These are phyloP conservation scores for Hypericum androsaemum DNA, from an alignment of 345 rosid genomes.

Conservation along the genomic window DNA sequence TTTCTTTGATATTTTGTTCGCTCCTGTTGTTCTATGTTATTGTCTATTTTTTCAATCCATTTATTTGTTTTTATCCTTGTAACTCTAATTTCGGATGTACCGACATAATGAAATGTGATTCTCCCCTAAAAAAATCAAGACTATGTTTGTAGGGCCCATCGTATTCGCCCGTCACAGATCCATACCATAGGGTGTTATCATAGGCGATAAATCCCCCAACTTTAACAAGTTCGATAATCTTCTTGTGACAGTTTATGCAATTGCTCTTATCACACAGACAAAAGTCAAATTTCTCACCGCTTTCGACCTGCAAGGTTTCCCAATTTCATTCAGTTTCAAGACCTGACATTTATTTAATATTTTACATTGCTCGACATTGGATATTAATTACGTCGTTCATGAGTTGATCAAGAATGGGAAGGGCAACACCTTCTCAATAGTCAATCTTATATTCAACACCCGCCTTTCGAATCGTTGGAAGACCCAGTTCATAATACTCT, in stretches of 20 bases:
- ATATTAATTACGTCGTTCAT: not conserved
- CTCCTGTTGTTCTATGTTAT: too few relatives aligned
- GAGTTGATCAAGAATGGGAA: not conserved
- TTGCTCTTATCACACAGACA: conserved; percentile 35
- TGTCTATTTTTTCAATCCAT: too few relatives aligned
- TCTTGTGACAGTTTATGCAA: conserved; percentile 22
- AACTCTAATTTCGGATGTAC: too few relatives aligned
- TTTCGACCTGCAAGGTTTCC: conserved; percentile 8
- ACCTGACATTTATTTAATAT: not conserved
- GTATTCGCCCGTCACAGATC: conserved; percentile 28
- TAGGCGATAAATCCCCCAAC: conserved; percentile 34
- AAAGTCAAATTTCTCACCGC: conserved; percentile 27
- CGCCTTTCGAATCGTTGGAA: not conserved
- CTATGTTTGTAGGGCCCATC: conserved; percentile 4
- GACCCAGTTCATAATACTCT: not conserved
- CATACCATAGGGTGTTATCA: conserved; percentile 40
- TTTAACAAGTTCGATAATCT: conserved; percentile 30
- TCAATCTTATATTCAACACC: conserved; percentile 1
- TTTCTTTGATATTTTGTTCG: too few relatives aligned
- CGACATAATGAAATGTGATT: too few relatives aligned
- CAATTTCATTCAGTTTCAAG: too few relatives aligned
- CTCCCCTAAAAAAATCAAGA: too few relatives aligned
- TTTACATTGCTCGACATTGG: too few relatives aligned
- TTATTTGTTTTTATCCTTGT: too few relatives aligned
- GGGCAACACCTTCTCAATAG: not conserved